Evolutionary conservation across 148 eudicot genomes (phyloP), one percentile per base, ranked within the genome.

Genomic region (Suaeda aralocaspica): DNA sequence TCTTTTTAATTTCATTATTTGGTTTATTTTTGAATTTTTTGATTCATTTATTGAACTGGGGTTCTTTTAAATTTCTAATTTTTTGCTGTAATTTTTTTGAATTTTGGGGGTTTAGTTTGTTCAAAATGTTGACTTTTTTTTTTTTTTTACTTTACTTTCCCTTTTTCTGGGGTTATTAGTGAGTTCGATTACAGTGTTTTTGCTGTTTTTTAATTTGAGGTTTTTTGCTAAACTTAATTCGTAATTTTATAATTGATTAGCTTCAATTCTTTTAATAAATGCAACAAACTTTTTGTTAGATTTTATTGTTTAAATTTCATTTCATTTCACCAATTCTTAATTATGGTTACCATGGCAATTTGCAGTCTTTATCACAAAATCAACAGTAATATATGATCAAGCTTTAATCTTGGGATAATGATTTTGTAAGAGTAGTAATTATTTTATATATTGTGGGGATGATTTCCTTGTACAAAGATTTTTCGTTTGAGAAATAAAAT

Each of bases 11-110:
- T n/a, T n/a, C n/a, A n/a, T n/a, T n/a, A n/a, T n/a, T n/a, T n/a
- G 0, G 21, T 51, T 12, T 3, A 29, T 34, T 18, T 28, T 42
- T 70, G 5, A 39, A 9, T 42, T 25, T 11, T 31, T 44, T 42
- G n/a, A 22, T n/a, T 9, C 34, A 42, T 76, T 64, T 44, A 42
- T 63, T 69, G 44, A 39, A 13, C 14, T 74, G 70, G 65, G 64
- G 65, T 48, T 49, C 5, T 21, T 57, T 49, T 45, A 58, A 33
- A 57, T 65, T 67, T 74, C 8, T 59, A 41, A 12, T 53, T 7
- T 55, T 59, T 4, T n/a, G 9, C 34, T 36, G 22, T 3, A 6
- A 29, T 26, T 60, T 51, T 50, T 39, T 30, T 3, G 5, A 29
- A 31, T 58, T 67, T 50, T 25, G 28, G 26, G n/a, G 39, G 59